Evolutionary conservation across 2,329 filamentous ascomycete genomes (phyloP), one percentile per base, ranked within the genome.

Genomic region (Talaromyces funiculosus): DNA sequence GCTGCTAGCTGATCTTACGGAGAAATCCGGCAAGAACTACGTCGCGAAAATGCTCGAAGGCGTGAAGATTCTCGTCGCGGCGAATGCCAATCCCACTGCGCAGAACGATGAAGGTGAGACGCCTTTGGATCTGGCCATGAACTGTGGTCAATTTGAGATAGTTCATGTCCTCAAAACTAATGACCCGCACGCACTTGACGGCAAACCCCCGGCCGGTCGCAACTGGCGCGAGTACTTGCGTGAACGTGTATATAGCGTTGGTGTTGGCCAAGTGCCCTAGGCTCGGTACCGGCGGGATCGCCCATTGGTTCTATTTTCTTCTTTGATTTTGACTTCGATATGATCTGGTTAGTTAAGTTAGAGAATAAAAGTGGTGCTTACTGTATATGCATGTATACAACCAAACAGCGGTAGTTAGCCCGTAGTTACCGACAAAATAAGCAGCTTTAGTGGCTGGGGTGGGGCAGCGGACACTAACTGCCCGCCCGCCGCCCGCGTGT

Each of bases 201-300:
- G 40, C 14, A 10, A 35, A 33, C 29, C 26, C 12, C 54, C 54
- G 6, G 20, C 38, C 14, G 40, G 54, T 6, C 54, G 54, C 16
- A 33, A 37, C 38, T 57, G 54, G 54, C 29, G 18, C 18, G 54
- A 57, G 26, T 57, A 56, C 18, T 56, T 56, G 53, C 53, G 53
- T 20, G 29, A 16, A 16, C n/a, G 38, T 56, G 37, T 43, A 14
- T 33, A 56, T 22, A 16, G n/a, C n/a, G n/a, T n/a, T n/a, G n/a
- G n/a, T n/a, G n/a, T n/a, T 29, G 38, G 9, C 7, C 26, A 45
- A n/a, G 40, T n/a, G 18, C 12, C 40, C 26, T 45, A 45, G 40
- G 8, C 22, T 54, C 22, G 29, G 29, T 33, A 9, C 6, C 43
- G 4, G 4, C 9, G 12, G 40, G 40, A 14, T 14, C 14, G 4